Conservation (phyloP, 331 rosid species). For the Quercus phellos region DNA sequence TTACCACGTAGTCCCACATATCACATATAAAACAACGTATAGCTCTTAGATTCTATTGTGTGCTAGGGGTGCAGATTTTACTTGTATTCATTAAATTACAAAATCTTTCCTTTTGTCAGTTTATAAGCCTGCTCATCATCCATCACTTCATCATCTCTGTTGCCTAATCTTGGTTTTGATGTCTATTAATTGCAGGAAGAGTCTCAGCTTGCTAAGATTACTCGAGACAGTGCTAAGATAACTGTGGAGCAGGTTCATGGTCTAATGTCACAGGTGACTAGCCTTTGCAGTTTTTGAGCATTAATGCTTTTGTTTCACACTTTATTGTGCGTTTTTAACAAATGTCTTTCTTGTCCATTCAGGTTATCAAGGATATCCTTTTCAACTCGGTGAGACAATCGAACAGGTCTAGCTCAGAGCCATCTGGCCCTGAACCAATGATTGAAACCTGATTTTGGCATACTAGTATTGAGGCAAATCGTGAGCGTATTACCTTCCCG, state of each 20-base stretch:
- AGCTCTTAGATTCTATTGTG: too few relatives aligned
- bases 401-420: conserved; percentile 49
- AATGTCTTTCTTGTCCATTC: conserved; percentile 1
- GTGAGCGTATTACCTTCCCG: conserved; percentile 4
- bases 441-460: conserved; percentile 62
- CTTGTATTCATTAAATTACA: too few relatives aligned
- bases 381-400: conserved; percentile 77
- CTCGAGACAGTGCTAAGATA: conserved; percentile 89
- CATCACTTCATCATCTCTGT: neutral
- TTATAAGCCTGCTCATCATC: neutral
- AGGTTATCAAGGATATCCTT: conserved; percentile 92
- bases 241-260: conserved; percentile 97
- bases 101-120: neutral
- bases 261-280: conserved; percentile 87
- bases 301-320: neutral
- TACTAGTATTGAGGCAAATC: conserved; percentile 8
- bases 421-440: conserved; percentile 87
- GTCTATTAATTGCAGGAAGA: conserved; percentile 65
- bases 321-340: neutral
- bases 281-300: neutral
- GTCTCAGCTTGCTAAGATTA: conserved; percentile 80
- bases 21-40: neutral
- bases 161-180: conserved; percentile 1
- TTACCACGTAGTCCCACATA: neutral
- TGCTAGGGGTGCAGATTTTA: too few relatives aligned